A percentile compares a stretch with the other conserved stretches of the same genome.
These are phyloP conservation scores for Collybia mongolica DNA, from an alignment of 768 basidiomycete genomes.

Conservation along the genomic window DNA sequence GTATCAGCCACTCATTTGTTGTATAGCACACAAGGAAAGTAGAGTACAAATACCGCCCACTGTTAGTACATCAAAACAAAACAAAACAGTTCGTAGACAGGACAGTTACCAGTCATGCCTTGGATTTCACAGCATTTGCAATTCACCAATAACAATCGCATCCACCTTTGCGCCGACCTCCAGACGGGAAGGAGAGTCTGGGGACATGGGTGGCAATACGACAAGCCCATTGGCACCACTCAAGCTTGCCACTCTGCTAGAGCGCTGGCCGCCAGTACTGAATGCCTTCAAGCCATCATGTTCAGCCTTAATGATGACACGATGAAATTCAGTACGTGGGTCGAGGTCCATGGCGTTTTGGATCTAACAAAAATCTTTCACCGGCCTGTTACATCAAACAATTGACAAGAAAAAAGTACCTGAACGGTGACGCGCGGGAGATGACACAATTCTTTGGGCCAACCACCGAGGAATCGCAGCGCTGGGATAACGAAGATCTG, in stretches of 20 bases:
- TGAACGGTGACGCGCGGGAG: slow-evolving; percentile 63
- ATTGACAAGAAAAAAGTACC: slow-evolving; percentile 37
- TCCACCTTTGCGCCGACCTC: slow-evolving; percentile 55
- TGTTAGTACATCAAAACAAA: no score
- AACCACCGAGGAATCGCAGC: slow-evolving; percentile 70
- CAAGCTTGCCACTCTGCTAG: slow-evolving; percentile 78
- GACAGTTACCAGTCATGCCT: background rate
- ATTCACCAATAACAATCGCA: slow-evolving; percentile 70
- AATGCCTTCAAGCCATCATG: slow-evolving; percentile 55
- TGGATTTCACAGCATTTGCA: slow-evolving; percentile 23
- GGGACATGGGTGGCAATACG: slow-evolving; percentile 51
- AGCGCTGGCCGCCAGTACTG: slow-evolving; percentile 87
- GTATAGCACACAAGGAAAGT: no score
- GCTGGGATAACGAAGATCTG: slow-evolving; percentile 84
- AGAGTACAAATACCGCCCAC: no score
- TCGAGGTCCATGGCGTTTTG: slow-evolving; percentile 66
- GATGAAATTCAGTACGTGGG: slow-evolving; percentile 79
- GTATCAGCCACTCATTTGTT: no score
- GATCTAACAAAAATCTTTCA: slow-evolving; percentile 34
- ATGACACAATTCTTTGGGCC: slow-evolving; percentile 47
- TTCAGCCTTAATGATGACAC: slow-evolving; percentile 58
- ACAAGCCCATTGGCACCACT: slow-evolving; percentile 81
- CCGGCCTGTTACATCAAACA: background rate
- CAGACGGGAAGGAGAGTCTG: slow-evolving; percentile 33
- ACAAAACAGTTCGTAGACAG: no score